Evolutionary conservation across 768 basidiomycete species (phyloP).

Genomic region (Mycena alexandri): DNA sequence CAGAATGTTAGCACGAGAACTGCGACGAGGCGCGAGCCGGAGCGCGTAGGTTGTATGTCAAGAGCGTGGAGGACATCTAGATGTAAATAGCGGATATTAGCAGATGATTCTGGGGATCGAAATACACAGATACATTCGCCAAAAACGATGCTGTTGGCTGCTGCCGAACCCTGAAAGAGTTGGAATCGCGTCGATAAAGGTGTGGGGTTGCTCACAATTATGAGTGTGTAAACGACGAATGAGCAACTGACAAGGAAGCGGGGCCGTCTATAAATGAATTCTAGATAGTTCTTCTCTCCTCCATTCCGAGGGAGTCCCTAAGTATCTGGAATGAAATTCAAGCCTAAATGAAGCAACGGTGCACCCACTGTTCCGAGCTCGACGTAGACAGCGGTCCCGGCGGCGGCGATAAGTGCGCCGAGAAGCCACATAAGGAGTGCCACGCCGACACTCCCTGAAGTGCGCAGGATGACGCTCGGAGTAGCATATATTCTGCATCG

Average conservation of each 20-base stretch:
- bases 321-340: too few relatives aligned
- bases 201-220: slow-evolving; percentile 58
- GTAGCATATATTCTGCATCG: slow-evolving; percentile 74
- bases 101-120: neutral
- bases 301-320: slow-evolving; percentile 79
- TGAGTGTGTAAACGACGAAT: slow-evolving; percentile 68
- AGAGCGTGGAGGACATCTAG: slow-evolving; percentile 74
- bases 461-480: slow-evolving; percentile 73
- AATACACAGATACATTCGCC: slow-evolving; percentile 70
- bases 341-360: too few relatives aligned
- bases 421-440: slow-evolving; percentile 79
- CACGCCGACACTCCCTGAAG: slow-evolving; percentile 79
- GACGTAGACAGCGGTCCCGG: slow-evolving; percentile 79
- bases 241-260: slow-evolving; percentile 71
- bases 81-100: too few relatives aligned
- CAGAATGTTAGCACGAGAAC: slow-evolving; percentile 69
- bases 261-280: slow-evolving; percentile 75
- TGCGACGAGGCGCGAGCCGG: slow-evolving; percentile 65
- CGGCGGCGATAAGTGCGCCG: slow-evolving; percentile 72
- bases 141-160: slow-evolving; percentile 74
- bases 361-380: slow-evolving; percentile 76
- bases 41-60: slow-evolving; percentile 56
- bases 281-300: slow-evolving; percentile 83
- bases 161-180: slow-evolving; percentile 63
- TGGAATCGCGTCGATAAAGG: neutral